Evolutionary conservation across 345 rosid genomes (phyloP), one percentile per base, ranked within the genome.

Genomic region (Corymbia maculata): DNA sequence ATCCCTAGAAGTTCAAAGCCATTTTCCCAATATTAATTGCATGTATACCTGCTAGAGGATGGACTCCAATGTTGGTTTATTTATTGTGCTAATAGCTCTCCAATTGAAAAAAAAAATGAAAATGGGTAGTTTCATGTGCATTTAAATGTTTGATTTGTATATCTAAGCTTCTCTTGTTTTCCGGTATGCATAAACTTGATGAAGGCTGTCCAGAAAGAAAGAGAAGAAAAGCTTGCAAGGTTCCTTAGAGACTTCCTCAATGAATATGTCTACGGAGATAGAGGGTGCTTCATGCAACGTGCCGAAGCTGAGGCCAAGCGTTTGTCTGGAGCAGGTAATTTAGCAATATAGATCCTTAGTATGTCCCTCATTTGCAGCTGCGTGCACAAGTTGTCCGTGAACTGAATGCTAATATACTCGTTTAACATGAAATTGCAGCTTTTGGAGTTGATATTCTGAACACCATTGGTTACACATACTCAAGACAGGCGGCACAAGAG

Each of bases 151-250:
- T 70, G 45, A 32, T 70, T 16, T 14, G 16, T 30, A 51, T 51
- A 45, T 3, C 79, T 68, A 84, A 80, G 51, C 52, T 85, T 61
- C 30, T 86, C 57, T 51, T 36, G 21, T 85, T 47, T 59, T 88
- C 55, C 42, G 24, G 28, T 52, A 8, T 79, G 85, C 15, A 47
- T n/a, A 53, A 44, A 26, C 80, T 88, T 84, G 42, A 87, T 85
- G 88, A 90, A 94, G 97, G 94, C 91, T 87, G 93, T 94, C 85
- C 97, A 95, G 87, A 95, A 87, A 87, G 97, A 94, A 91, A 93
- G 97, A 91, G 97, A 95, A 89, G 97, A 95, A 89, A 94, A 94
- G 93, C 94, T 95, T 85, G 95, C 96, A 64, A 90, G 91, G 88
- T 87, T 82, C 15, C 92, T 95, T 52, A 93, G 87, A 91, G 93